Base-by-base conservation (phyloP, 257 asterid species). In the Fraxinus excelsior region DNA sequence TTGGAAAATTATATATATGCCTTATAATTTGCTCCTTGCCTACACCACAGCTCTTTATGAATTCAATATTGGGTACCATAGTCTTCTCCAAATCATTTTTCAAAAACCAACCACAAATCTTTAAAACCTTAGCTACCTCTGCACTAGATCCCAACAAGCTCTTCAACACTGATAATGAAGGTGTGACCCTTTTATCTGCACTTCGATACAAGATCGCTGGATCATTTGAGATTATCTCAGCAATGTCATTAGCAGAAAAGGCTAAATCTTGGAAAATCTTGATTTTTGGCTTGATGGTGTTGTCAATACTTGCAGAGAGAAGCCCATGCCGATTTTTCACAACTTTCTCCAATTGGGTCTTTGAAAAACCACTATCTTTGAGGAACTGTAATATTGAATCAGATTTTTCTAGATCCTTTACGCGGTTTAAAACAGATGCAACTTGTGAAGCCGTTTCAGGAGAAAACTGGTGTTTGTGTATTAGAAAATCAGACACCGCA, bases 1-100 rank as follows among this genome's bases (percentile, higher is more conserved):
- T 64, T 0, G 94, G 93, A 78, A 1, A 60, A 9, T 1, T 25
- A 53, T 53, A 34, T 8, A 87, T 3, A 32, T 9, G 32, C 10
- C 3, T 25, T 19, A 18, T 40, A 9, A 85, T 71, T 66, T 80
- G 83, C 3, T 80, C 69, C 77, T 23, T 64, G 12, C 75, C 58
- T 38, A 87, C 34, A 23, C 94, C 94, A 38, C 84, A 82, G 62
- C 82, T 84, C 82, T 77, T 70, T 80, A 89, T 66, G 28, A 71
- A 71, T 66, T 85, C 71, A n/a, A n/a, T n/a, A n/a, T n/a, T n/a
- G n/a, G n/a, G n/a, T n/a, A n/a, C n/a, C n/a, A n/a, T n/a, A n/a
- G n/a, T n/a, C n/a, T n/a, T n/a, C n/a, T n/a, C n/a, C n/a, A n/a
- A n/a, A n/a, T n/a, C n/a, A n/a, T n/a, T n/a, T n/a, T n/a, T n/a